phyloP scores from a whole-genome alignment of 768 basidiomycete species.

The Pulveroboletus sp. region DNA sequence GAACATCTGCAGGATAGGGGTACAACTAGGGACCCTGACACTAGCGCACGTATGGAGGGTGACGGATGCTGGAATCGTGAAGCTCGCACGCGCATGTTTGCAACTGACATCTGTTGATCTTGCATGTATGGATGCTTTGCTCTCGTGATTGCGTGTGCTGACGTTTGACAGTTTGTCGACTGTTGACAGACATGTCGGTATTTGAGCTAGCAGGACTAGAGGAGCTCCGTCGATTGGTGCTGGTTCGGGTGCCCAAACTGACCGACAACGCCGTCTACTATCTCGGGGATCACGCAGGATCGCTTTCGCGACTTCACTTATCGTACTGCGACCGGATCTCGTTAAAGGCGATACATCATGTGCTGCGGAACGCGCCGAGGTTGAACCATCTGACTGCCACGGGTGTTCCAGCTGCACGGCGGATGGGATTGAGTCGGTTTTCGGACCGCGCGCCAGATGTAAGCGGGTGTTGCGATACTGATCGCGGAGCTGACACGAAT shows the following conservation, averaged over 20 bases:
- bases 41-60: slow-evolving; percentile 76
- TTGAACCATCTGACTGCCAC: slow-evolving; percentile 77
- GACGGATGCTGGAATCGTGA: slow-evolving; percentile 71
- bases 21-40: slow-evolving; percentile 73
- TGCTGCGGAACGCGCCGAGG: slow-evolving; percentile 54
- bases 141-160: slow-evolving; percentile 11
- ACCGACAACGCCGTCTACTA: slow-evolving; percentile 82
- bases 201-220: slow-evolving; percentile 71
- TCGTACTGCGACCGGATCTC: slow-evolving; percentile 83
- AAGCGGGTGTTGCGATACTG: slow-evolving; percentile 21
- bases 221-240: slow-evolving; percentile 68
- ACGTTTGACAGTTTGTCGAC: slow-evolving; percentile 61
- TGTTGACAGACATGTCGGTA: slow-evolving; percentile 81
- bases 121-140: slow-evolving; percentile 56
- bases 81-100: slow-evolving; percentile 64
- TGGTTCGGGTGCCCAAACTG: slow-evolving; percentile 76
- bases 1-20: slow-evolving; percentile 66
- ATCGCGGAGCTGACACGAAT: slow-evolving; percentile 2
- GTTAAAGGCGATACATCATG: slow-evolving; percentile 66
- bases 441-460: slow-evolving; percentile 68
- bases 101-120: slow-evolving; percentile 81
- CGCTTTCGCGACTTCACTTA: slow-evolving; percentile 77
- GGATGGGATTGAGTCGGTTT: slow-evolving; percentile 69
- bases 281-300: slow-evolving; percentile 65
- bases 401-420: slow-evolving; percentile 70